These are phyloP conservation scores for Chaetomiaceae sp. DNA, from an alignment of 2,329 filamentous ascomycete genomes.

Conservation along the genomic window DNA sequence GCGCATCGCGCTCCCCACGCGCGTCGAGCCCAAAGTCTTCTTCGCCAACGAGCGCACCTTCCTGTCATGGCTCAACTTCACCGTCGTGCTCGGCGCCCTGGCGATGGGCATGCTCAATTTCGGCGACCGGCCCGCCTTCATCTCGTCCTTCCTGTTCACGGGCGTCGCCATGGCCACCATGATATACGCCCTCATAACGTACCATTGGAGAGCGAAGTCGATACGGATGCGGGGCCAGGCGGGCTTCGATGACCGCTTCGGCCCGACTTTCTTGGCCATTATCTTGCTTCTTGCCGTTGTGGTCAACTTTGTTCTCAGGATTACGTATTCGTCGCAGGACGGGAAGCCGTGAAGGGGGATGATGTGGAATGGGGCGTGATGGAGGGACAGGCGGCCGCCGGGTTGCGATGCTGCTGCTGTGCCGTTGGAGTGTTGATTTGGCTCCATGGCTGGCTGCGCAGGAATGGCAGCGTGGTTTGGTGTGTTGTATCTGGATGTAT, in stretches of 20 bases:
- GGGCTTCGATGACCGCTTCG: slow-evolving; percentile 94
- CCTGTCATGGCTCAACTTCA: slow-evolving; percentile 99
- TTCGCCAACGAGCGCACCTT: slow-evolving; percentile 99
- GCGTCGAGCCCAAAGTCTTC: slow-evolving; percentile 99
- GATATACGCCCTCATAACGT: slow-evolving; percentile 90
- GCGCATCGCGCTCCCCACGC: slow-evolving; percentile 94
- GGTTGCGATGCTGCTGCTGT: no score
- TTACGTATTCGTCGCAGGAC: slow-evolving; percentile 45
- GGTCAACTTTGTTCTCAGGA: slow-evolving; percentile 88
- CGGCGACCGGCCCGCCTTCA: slow-evolving; percentile 88
- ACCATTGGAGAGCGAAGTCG: slow-evolving; percentile 94
- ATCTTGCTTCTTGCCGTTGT: slow-evolving; percentile 84
- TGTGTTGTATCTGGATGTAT: neutral
- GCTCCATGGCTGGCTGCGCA: neutral
- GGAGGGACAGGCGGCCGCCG: neutral
- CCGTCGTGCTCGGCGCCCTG: slow-evolving; percentile 92
- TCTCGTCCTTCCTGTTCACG: slow-evolving; percentile 90
- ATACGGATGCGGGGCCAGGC: slow-evolving; percentile 88
- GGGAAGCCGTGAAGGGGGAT: slow-evolving; percentile 25
- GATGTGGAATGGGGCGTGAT: no score
- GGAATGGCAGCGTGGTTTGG: neutral
- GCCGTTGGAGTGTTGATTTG: neutral
- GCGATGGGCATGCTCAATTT: slow-evolving; percentile 98
- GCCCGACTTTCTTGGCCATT: slow-evolving; percentile 83
- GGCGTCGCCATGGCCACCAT: slow-evolving; percentile 91